Conservation (phyloP, 2,329 filamentous ascomycete species). For the Paracoccidioides brasiliensis region DNA sequence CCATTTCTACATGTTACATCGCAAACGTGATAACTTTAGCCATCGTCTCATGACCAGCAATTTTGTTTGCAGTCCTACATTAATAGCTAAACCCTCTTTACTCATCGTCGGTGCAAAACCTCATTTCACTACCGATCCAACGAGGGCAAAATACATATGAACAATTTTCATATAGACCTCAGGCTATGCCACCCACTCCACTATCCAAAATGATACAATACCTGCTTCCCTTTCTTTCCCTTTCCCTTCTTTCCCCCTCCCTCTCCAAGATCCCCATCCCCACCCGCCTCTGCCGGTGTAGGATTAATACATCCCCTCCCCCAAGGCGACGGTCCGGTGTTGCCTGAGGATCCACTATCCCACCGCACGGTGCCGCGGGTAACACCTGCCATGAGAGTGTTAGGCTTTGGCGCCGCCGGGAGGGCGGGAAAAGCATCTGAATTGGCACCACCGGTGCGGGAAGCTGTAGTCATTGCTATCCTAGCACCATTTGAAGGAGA, state of each 20-base stretch:
- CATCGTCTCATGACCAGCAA: not conserved
- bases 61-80: not conserved
- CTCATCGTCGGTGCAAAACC: not conserved
- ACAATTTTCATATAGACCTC: too few relatives aligned
- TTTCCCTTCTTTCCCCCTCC: constrained; percentile 19
- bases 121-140: not conserved
- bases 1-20: too few relatives aligned
- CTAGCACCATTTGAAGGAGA: not conserved
- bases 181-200: not conserved
- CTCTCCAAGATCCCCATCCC: constrained; percentile 9
- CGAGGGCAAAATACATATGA: too few relatives aligned
- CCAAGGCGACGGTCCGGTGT: constrained; percentile 27
- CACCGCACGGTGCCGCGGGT: constrained; percentile 36
- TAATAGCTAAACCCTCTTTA: not conserved
- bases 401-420: constrained; percentile 60
- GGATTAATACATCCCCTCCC: constrained; percentile 13
- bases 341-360: constrained; percentile 27
- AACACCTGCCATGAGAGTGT: constrained; percentile 38
- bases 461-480: not conserved
- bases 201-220: constrained; percentile 29
- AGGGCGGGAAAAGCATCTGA: constrained; percentile 68
- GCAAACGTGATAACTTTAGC: too few relatives aligned
- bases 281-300: constrained; percentile 11
- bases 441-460: constrained; percentile 13
- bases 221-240: constrained; percentile 27